These are phyloP conservation scores for Paraurostyla sp. DNA, from an alignment of 73 alveolate species.

Conservation along the genomic window DNA sequence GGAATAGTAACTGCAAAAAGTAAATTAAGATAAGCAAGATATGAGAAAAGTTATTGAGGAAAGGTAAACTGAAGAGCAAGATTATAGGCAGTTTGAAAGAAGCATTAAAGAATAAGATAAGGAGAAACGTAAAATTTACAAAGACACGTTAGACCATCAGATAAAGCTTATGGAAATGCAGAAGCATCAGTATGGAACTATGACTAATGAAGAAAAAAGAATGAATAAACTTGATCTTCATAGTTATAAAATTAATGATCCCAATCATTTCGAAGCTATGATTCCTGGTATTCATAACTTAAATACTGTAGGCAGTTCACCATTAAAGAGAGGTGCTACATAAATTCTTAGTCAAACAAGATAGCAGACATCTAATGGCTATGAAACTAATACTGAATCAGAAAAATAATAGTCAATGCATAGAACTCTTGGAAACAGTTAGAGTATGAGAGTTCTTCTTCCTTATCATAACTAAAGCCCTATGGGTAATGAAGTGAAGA, in stretches of 20 bases:
- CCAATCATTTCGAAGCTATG: conserved; percentile 38
- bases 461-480: conserved; percentile 33
- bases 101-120: conserved; percentile 13
- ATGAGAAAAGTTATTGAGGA: conserved; percentile 31
- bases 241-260: conserved; percentile 28
- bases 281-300: conserved; percentile 75
- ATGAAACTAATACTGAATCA: not conserved
- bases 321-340: conserved; percentile 45
- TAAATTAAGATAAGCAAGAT: not conserved
- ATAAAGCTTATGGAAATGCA: conserved; percentile 45
- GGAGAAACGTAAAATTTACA: conserved; percentile 50
- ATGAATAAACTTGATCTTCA: conserved; percentile 62
- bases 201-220: conserved; percentile 68
- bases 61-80: conserved; percentile 40
- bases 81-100: conserved; percentile 43
- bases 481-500: not conserved
- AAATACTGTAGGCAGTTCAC: conserved; percentile 40
- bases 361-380: not conserved
- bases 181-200: conserved; percentile 55
- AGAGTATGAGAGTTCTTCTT: not conserved
- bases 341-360: conserved; percentile 4
- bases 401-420: not conserved
- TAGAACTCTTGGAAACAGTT: not conserved
- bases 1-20: not conserved
- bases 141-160: conserved; percentile 64